These are phyloP conservation scores for Sugiyamaella grinbergsii DNA, from an alignment of 1,139 yeast genomes.

Conservation along the genomic window DNA sequence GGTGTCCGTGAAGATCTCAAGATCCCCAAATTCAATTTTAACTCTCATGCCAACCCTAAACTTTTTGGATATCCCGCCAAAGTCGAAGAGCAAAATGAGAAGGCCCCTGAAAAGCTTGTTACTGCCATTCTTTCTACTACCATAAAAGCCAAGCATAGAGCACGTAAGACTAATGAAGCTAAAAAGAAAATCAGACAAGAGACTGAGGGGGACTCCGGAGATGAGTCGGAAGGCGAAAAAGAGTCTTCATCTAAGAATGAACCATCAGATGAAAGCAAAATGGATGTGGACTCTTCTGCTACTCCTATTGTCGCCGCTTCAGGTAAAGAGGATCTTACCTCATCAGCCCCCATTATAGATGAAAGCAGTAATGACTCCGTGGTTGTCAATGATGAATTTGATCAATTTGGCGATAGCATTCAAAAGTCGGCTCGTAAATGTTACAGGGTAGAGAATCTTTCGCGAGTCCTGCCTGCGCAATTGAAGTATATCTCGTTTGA, in stretches of 20 bases:
- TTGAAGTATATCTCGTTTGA: slow-evolving; percentile 77
- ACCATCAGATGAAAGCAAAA: slow-evolving; percentile 28
- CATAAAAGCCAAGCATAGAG: slow-evolving; percentile 87
- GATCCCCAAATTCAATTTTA: slow-evolving; percentile 80
- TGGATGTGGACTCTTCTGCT: slow-evolving; percentile 32
- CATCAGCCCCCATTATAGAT: slow-evolving; percentile 23
- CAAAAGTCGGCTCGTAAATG: slow-evolving; percentile 50
- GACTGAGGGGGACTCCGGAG: slow-evolving; percentile 35
- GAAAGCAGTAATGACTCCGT: slow-evolving; percentile 18
- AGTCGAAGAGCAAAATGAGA: slow-evolving; percentile 74
- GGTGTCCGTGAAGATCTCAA: slow-evolving; percentile 86
- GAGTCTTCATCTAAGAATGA: slow-evolving; percentile 31
- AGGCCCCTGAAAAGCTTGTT: slow-evolving; percentile 85
- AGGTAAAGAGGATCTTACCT: slow-evolving; percentile 34
- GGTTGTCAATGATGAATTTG: slow-evolving; percentile 29
- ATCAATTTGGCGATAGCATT: slow-evolving; percentile 27
- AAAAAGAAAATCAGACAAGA: slow-evolving; percentile 57
- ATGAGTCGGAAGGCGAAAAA: slow-evolving; percentile 37
- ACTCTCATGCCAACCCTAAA: slow-evolving; percentile 79
- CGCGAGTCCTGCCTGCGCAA: slow-evolving; percentile 92
- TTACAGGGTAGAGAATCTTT: slow-evolving; percentile 71
- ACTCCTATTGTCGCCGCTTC: slow-evolving; percentile 24
- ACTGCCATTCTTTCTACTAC: slow-evolving; percentile 96
- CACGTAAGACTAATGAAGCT: slow-evolving; percentile 58
- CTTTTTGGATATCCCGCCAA: slow-evolving; percentile 90